Evolutionary conservation across 208 protist genomes (phyloP), one percentile per base, ranked within the genome.

Genomic region (Leishmania amazonensis): DNA sequence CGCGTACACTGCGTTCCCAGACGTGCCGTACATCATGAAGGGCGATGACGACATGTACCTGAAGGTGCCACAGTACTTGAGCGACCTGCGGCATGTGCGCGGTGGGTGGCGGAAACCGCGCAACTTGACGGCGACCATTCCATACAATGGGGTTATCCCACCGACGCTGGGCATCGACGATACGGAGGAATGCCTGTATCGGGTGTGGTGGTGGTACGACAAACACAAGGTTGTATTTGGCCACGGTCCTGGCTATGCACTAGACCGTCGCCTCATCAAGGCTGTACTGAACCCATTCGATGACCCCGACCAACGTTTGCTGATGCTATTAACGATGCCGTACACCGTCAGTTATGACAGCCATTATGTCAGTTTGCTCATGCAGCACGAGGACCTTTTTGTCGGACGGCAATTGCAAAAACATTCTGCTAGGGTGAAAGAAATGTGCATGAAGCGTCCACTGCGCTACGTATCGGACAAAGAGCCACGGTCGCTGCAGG

Each of bases 41-140:
- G 81, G 85, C 35, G 88, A 91, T 51, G 88, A 91, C 80, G 88
- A 91, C 79, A 79, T 79, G 57, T 92, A 88, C 65, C 21, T 89
- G 53, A 85, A 83, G 68, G 86, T 92, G 78, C 89, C 89, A 74
- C 86, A 92, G 81, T 88, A 81, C 51, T 78, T 92, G 45, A 76
- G 49, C 13, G 49, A 53, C 49, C 49, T 53, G 13, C 49, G 49
- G 9, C 13, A 53, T 53, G 49, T 53, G 5, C 49, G 49, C 5
- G 49, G 49, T 53, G 49, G 49, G 13, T 53, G 49, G 49, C 9
- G 13, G 49, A 53, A 53, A 53, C 49, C 49, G 49, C 49, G 49
- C 49, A 53, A 53, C 49, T 53, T 53, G 49, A 53, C 49, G 49
- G 49, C 49, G 28, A 38, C 17, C n/a, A 71, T 71, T n/a, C 35